Conservation (phyloP, 2,329 filamentous ascomycete species). For the Geoglossum cookeanum region DNA sequence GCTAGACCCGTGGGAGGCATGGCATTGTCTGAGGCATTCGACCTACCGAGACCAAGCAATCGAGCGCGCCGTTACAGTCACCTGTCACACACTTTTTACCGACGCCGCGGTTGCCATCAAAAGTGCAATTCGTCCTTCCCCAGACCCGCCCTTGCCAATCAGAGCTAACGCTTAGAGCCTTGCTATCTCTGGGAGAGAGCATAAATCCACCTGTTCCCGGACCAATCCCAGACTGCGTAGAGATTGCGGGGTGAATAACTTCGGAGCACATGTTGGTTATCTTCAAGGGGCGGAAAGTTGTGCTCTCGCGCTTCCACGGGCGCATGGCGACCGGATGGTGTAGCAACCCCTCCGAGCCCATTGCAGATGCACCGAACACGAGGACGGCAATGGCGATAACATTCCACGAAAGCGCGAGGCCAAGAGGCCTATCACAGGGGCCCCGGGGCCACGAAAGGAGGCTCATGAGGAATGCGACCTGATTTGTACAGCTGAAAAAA, state of each 20-base stretch:
- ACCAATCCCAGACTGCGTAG: constrained; percentile 50
- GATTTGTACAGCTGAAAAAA: neutral
- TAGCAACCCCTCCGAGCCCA: neutral
- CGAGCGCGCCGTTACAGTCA: constrained; percentile 52
- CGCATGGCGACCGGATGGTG: neutral
- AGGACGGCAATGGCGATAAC: neutral
- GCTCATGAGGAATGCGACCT: neutral
- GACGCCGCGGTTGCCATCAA: constrained; percentile 34
- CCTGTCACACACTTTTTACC: constrained; percentile 49
- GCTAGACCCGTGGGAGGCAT: constrained; percentile 1
- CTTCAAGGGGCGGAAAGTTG: neutral
- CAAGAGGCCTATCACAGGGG: neutral
- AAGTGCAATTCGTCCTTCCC: constrained; percentile 70
- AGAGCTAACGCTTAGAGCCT: constrained; percentile 42
- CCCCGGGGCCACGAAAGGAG: neutral
- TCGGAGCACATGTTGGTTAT: constrained; percentile 44
- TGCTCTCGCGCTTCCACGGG: neutral
- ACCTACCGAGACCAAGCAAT: constrained; percentile 50
- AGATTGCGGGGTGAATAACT: constrained; percentile 57
- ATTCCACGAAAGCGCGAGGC: neutral
- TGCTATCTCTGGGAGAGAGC: constrained; percentile 37
- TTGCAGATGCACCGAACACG: neutral
- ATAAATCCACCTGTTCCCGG: constrained; percentile 51
- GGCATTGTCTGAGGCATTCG: constrained; percentile 4
- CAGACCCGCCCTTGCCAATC: constrained; percentile 71